Conservation (phyloP, 805 yeast species). For the Suhomyces tanzawaensis region DNA sequence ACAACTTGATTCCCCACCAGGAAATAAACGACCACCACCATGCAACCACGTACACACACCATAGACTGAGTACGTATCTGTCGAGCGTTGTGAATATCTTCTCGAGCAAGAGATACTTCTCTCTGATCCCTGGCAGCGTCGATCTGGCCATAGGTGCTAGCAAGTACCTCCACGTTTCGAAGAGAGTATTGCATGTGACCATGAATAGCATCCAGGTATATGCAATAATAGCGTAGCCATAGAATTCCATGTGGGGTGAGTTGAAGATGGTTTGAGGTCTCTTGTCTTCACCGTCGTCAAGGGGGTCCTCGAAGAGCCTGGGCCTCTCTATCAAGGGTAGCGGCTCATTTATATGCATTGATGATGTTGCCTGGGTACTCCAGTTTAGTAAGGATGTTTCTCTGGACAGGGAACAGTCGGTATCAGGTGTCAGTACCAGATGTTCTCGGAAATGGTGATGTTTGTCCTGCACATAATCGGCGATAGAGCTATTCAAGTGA, state of each 20-base stretch:
- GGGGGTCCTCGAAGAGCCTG: conserved; percentile 6
- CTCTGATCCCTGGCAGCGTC: background rate
- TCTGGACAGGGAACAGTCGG: too few relatives aligned
- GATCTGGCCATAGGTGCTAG: conserved; percentile 27
- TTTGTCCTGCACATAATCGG: too few relatives aligned
- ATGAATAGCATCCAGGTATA: conserved; percentile 33
- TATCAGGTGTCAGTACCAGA: too few relatives aligned
- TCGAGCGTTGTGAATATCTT: conserved; percentile 24
- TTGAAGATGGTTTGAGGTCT: conserved; percentile 9
- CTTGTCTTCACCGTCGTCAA: conserved; percentile 7
- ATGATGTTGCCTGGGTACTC: too few relatives aligned
- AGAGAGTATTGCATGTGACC: conserved; percentile 34
- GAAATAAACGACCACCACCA: conserved; percentile 70
- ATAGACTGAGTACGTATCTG: conserved; percentile 29
- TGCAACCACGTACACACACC: conserved; percentile 39
- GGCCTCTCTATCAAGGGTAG: conserved; percentile 21
- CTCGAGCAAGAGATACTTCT: conserved; percentile 12
- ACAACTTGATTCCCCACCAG: conserved; percentile 79
- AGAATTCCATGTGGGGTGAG: conserved; percentile 10
- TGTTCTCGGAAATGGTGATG: too few relatives aligned
- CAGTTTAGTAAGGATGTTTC: too few relatives aligned
- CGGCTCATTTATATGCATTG: conserved; percentile 13
- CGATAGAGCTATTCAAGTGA: too few relatives aligned
- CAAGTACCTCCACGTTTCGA: conserved; percentile 33
- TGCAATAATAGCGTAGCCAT: conserved; percentile 30